Evolutionary conservation across 768 basidiomycete species (phyloP).

Genomic region (Flagelloscypha sp.): DNA sequence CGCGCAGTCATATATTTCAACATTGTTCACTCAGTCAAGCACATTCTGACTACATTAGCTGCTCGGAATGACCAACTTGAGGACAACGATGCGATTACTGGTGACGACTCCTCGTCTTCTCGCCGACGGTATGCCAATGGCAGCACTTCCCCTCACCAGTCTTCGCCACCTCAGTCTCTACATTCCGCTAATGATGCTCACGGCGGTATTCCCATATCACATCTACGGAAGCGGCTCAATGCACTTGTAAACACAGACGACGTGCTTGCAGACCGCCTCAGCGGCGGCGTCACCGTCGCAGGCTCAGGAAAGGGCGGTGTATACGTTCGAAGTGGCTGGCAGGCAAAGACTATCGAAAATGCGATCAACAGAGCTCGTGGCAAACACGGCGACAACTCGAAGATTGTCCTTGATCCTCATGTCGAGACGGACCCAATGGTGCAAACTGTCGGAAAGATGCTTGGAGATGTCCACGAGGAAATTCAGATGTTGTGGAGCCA

Average conservation of each 20-base stretch:
- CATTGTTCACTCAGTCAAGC: constrained; percentile 61
- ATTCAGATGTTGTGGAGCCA: constrained; percentile 68
- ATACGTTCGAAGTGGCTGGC: constrained; percentile 78
- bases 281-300: constrained; percentile 63
- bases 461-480: constrained; percentile 52
- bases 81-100: constrained; percentile 32
- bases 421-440: constrained; percentile 45
- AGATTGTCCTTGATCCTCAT: constrained; percentile 26
- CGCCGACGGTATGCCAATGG: constrained; percentile 14
- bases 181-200: constrained; percentile 10
- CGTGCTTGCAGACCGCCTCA: constrained; percentile 62
- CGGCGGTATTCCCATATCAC: constrained; percentile 30
- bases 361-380: constrained; percentile 25
- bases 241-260: constrained; percentile 54
- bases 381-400: constrained; percentile 21
- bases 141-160: constrained; percentile 20
- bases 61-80: constrained; percentile 54
- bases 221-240: constrained; percentile 50
- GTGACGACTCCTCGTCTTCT: constrained; percentile 8
- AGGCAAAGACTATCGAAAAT: constrained; percentile 56
- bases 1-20: constrained; percentile 67
- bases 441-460: constrained; percentile 51
- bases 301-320: constrained; percentile 72
- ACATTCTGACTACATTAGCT: constrained; percentile 57
- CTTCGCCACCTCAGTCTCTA: constrained; percentile 21